Percentiles rank a stretch among this genome's conserved stretches.
These are phyloP conservation scores for Eimeria mitis DNA, from an alignment of 169 alveolate genomes.

Conservation along the genomic window DNA sequence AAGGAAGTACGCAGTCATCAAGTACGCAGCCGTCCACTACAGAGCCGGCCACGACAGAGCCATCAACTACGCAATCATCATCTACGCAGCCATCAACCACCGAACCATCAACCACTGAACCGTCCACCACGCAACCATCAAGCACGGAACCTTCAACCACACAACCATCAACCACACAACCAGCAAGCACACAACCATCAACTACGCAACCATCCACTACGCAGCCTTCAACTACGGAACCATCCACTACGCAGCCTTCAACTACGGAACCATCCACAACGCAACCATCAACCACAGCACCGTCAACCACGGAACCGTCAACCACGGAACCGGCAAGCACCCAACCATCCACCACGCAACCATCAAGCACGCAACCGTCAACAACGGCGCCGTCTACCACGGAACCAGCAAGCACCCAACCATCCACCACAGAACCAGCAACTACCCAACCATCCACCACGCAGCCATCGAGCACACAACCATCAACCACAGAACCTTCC, in stretches of 20 bases:
- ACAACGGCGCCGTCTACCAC: too few species aligned
- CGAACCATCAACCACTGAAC: not conserved
- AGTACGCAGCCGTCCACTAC: not conserved
- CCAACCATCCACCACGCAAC: not conserved
- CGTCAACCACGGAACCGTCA: not conserved
- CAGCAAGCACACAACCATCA: not conserved
- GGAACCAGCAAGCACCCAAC: not conserved
- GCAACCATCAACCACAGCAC: not conserved
- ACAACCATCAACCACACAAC: not conserved
- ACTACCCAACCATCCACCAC: not conserved
- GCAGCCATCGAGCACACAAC: not conserved
- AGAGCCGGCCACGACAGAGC: constrained; percentile 12
- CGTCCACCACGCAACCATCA: not conserved
- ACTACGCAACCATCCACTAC: not conserved
- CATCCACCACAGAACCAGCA: not conserved
- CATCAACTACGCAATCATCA: not conserved
- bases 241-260: not conserved
- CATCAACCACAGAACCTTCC: not conserved
- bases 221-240: not conserved
- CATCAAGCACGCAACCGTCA: too few species aligned
- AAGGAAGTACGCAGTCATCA: too few species aligned
- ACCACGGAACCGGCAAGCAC: not conserved
- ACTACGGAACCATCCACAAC: not conserved
- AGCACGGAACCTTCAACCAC: not conserved
- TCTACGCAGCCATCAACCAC: not conserved